Evolutionary conservation across 495 filamentous ascomycete species (phyloP).

Genomic region (Talaromyces liani): DNA sequence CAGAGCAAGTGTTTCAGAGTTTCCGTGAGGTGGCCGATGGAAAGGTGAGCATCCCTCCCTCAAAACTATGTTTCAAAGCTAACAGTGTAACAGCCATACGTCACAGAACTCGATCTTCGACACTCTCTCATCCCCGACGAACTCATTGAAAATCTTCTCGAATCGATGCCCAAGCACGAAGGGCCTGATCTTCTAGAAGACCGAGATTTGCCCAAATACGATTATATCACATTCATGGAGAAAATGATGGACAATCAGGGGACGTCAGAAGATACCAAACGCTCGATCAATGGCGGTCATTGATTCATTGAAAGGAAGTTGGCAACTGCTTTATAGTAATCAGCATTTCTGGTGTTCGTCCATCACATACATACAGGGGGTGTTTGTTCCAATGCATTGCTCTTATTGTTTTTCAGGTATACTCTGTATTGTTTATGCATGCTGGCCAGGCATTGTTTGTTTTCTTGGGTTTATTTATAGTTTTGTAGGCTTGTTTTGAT

Average conservation of each 20-base stretch:
- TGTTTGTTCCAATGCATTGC: constrained; percentile 11
- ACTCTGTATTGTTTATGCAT: constrained; percentile 10
- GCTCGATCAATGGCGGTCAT: constrained; percentile 22
- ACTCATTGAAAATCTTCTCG: constrained; percentile 82
- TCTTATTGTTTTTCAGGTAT: constrained; percentile 13
- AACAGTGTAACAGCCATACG: constrained; percentile 60
- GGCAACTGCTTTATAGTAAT: constrained; percentile 10
- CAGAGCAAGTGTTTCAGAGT: constrained; percentile 94
- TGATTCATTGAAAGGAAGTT: constrained; percentile 11
- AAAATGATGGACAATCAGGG: constrained; percentile 45
- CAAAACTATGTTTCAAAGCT: not conserved
- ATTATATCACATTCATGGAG: constrained; percentile 92
- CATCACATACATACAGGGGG: constrained; percentile 1
- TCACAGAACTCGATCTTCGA: constrained; percentile 92
- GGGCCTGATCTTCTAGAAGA: constrained; percentile 77
- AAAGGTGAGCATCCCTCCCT: constrained; percentile 36
- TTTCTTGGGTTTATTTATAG: constrained; percentile 15
- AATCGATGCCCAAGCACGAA: constrained; percentile 73
- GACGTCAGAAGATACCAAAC: constrained; percentile 2
- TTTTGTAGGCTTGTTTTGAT: constrained; percentile 11
- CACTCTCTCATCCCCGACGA: constrained; percentile 94
- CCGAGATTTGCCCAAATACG: constrained; percentile 68
- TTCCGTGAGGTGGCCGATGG: constrained; percentile 97
- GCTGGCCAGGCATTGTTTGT: constrained; percentile 17
- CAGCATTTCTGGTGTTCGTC: constrained; percentile 11